phyloP scores from a whole-genome alignment of 2,329 filamentous ascomycete species.

The Colletotrichum tropicicola region DNA sequence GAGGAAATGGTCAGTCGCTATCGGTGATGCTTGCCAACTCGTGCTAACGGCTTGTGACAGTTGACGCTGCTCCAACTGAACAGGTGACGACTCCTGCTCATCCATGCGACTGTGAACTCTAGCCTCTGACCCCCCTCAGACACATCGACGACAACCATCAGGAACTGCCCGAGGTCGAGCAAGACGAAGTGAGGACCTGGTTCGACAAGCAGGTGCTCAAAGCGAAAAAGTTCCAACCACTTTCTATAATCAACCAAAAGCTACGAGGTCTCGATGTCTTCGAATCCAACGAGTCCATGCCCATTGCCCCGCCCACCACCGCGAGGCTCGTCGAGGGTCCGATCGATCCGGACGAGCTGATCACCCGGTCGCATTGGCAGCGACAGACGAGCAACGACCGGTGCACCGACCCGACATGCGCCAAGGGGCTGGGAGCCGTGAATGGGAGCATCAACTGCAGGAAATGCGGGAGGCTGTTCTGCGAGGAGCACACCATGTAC shows the following conservation, averaged over 20 bases:
- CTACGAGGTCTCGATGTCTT: slow-evolving; percentile 92
- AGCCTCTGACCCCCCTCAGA: slow-evolving; percentile 36
- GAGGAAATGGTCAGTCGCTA: slow-evolving; percentile 85
- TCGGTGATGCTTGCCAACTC: not conserved
- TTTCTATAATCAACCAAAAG: slow-evolving; percentile 92
- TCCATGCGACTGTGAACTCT: slow-evolving; percentile 10
- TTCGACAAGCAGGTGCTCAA: slow-evolving; percentile 95
- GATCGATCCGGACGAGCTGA: slow-evolving; percentile 86
- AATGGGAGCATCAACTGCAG: slow-evolving; percentile 92
- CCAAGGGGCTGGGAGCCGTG: slow-evolving; percentile 78
- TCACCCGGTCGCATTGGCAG: slow-evolving; percentile 92
- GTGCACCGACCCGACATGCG: slow-evolving; percentile 90
- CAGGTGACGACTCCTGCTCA: slow-evolving; percentile 52
- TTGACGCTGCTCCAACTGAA: slow-evolving; percentile 94
- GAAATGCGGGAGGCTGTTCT: slow-evolving; percentile 92
- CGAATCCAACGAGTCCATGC: slow-evolving; percentile 82
- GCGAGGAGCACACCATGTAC: slow-evolving; percentile 98
- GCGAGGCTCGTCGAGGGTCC: slow-evolving; percentile 53
- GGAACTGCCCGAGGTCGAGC: slow-evolving; percentile 86
- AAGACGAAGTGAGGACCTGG: slow-evolving; percentile 97
- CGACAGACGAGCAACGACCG: slow-evolving; percentile 75
- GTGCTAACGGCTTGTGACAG: slow-evolving; percentile 53
- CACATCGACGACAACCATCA: slow-evolving; percentile 89
- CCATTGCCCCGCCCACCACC: slow-evolving; percentile 38
- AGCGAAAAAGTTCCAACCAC: slow-evolving; percentile 90